Base-by-base conservation (phyloP, 2,329 filamentous ascomycete genomes). In the Talaromyces sp. region DNA sequence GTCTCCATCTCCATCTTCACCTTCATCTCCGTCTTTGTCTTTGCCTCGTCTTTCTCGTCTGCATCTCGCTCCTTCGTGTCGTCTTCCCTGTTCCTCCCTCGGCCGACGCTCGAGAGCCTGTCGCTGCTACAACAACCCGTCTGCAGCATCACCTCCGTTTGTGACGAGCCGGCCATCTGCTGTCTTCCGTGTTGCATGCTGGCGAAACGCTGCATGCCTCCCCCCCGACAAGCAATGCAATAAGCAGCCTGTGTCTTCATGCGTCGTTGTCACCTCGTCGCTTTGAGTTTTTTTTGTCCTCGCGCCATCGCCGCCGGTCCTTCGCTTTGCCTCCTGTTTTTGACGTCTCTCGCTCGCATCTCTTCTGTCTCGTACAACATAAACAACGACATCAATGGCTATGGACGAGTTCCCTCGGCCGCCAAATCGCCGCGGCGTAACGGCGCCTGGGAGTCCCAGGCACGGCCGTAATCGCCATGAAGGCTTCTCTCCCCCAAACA, bases 401-500 rank as follows among this genome's bases (percentile, higher is more conserved):
- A 27, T 56, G 27, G 59, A 63, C 50, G 58, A 61, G 3, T 61
- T 61, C 10, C 56, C 59, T 30, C 62, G 60, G 8, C 62, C 62
- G 28, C 57, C 62, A 8, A 64, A 56, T 27, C 53, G 52, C 50
- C 62, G 60, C 3, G 56, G 52, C 10, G 60, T 44, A 40, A 8
- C 59, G 36, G 30, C 50, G 36, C 50, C 56, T 28, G 40, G 33
- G 34, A 44, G 56, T 42, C 56, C 59, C n/a, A 61, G 55, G 34
- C 58, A 53, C 23, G 27, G 53, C 59, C 70, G 67, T 55, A 68
- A 70, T 57, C 56, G 57, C 10, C 67, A 72, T 34, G 63, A 66
- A 40, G 65, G 67, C 55, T 65, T 67, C 56, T 76, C 75, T 16
- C 76, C 77, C 58, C 78, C 78, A 54, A 73, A 69, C 42, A 79